These are phyloP conservation scores for Hirschfeldia incana DNA, from an alignment of 345 rosid species.

Conservation along the genomic window DNA sequence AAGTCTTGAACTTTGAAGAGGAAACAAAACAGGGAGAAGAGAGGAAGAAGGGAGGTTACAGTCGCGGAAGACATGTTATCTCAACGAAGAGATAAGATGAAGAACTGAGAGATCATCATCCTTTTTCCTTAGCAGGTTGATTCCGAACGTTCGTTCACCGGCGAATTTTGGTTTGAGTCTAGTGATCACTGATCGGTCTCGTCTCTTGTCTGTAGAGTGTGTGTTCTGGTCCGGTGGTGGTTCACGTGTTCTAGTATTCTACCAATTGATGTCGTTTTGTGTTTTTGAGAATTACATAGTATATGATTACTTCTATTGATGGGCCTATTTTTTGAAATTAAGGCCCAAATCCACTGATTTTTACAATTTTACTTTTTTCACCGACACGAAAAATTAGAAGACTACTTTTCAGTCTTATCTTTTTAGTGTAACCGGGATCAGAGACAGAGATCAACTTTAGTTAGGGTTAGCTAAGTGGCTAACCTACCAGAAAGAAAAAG, in stretches of 20 bases:
- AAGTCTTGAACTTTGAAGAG: not conserved
- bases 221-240: too few relatives aligned
- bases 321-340: too few relatives aligned
- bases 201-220: too few relatives aligned
- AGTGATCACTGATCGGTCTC: too few relatives aligned
- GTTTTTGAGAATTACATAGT: too few relatives aligned
- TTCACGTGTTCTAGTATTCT: too few relatives aligned
- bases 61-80: conserved; percentile 98
- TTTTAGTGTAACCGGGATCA: not conserved
- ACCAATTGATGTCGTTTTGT: too few relatives aligned
- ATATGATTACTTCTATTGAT: too few relatives aligned
- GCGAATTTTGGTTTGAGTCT: too few relatives aligned
- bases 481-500: not conserved
- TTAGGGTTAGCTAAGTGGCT: conserved; percentile 8
- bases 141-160: not conserved
- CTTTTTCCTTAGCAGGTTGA: not conserved
- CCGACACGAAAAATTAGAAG: not conserved
- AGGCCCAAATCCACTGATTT: not conserved
- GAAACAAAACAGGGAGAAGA: not conserved
- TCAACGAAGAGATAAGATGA: conserved; percentile 94
- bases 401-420: not conserved
- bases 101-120: conserved; percentile 93
- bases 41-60: conserved; percentile 50
- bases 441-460: not conserved
- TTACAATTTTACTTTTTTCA: not conserved